Evolutionary conservation across 495 filamentous ascomycete genomes (phyloP).

Genomic region (Hyaloscypha bicolor): DNA sequence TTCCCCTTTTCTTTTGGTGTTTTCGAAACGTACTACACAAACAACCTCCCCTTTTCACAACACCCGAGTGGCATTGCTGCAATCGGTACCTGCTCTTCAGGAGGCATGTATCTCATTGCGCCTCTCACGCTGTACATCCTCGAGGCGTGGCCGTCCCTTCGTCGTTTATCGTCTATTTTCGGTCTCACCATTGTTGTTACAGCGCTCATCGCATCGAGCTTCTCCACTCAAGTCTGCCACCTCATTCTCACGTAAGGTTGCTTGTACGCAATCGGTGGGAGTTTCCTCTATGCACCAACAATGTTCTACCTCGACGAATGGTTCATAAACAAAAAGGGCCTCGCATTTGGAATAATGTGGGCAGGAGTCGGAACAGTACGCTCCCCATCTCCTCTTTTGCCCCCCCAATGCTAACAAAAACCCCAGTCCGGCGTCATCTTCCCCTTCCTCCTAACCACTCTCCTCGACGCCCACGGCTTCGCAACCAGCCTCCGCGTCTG

Average conservation of each 20-base stretch:
- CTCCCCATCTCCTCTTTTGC: constrained; percentile 56
- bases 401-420: constrained; percentile 42
- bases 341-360: constrained; percentile 55
- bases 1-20: constrained; percentile 55
- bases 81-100: constrained; percentile 31
- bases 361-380: constrained; percentile 1
- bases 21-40: constrained; percentile 50
- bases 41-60: constrained; percentile 39
- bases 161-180: constrained; percentile 13
- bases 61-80: constrained; percentile 38
- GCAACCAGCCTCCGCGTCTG: constrained; percentile 55
- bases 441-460: constrained; percentile 25
- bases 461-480: constrained; percentile 49
- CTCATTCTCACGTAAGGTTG: constrained; percentile 57
- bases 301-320: constrained; percentile 44
- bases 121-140: constrained; percentile 9
- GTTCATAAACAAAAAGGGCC: constrained; percentile 50
- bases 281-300: constrained; percentile 44
- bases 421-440: constrained; percentile 21
- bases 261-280: constrained; percentile 44
- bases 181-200: constrained; percentile 8
- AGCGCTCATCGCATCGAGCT: constrained; percentile 37
- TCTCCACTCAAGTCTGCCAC: constrained; percentile 46
- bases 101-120: background rate
- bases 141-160: constrained; percentile 5